phyloP scores from a whole-genome alignment of 2,329 filamentous ascomycete genomes.

The Cladophialophora bantiana region DNA sequence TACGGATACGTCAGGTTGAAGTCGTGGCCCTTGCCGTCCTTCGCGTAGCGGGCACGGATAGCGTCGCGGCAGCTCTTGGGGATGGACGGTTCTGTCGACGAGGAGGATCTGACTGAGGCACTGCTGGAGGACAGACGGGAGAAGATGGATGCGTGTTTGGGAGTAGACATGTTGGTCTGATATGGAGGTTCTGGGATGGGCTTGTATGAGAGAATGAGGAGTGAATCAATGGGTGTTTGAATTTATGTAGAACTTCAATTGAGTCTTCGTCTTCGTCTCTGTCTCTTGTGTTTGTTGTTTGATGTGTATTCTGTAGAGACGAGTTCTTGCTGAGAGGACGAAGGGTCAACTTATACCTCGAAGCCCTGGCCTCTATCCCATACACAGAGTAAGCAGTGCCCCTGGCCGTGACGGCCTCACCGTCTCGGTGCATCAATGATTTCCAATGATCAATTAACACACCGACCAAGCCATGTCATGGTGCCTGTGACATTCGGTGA shows the following conservation, averaged over 20 bases:
- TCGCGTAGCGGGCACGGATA: conserved; percentile 20
- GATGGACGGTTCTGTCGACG: conserved; percentile 8
- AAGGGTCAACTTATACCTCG: conserved; percentile 15
- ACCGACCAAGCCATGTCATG: conserved; percentile 5
- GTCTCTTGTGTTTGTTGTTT: neutral
- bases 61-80: conserved; percentile 9
- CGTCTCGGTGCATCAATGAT: neutral
- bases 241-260: neutral
- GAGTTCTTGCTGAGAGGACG: neutral
- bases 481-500: conserved; percentile 9
- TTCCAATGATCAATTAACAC: conserved; percentile 1
- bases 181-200: neutral
- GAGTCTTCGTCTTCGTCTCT: neutral
- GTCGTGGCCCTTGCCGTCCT: conserved; percentile 28
- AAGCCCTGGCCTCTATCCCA: neutral
- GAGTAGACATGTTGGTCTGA: conserved; percentile 18
- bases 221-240: neutral
- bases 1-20: conserved; percentile 24
- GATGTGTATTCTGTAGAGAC: neutral
- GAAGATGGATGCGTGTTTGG: conserved; percentile 17
- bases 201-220: neutral
- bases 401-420: conserved; percentile 12
- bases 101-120: conserved; percentile 12
- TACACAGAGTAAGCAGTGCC: neutral
- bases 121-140: conserved; percentile 20